These are phyloP conservation scores for Aspergillus hortae DNA, from an alignment of 2,329 filamentous ascomycete species.

Conservation along the genomic window DNA sequence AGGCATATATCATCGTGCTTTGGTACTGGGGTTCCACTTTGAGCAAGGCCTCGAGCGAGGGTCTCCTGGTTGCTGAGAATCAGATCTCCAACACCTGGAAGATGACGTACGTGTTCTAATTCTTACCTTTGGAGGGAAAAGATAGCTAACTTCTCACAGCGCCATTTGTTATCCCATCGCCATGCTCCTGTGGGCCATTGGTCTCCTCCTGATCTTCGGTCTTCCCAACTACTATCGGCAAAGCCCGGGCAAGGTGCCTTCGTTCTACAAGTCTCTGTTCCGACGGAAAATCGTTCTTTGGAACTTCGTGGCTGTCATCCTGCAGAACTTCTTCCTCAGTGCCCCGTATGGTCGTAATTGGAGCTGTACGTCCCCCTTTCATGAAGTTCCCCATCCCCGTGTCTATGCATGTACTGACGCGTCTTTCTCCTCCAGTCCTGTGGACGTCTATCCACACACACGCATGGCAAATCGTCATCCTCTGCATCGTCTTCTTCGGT, in stretches of 20 bases:
- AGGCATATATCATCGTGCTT: conserved; percentile 61
- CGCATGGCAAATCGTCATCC: conserved; percentile 54
- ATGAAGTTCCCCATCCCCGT: neutral
- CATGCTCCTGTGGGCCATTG: conserved; percentile 54
- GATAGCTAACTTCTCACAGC: conserved; percentile 24
- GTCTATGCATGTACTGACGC: conserved; percentile 2
- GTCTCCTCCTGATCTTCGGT: conserved; percentile 54
- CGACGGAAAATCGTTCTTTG: conserved; percentile 63
- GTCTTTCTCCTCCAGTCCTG: conserved; percentile 38
- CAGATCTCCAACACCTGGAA: conserved; percentile 42
- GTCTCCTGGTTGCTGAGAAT: conserved; percentile 34
- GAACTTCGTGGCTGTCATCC: conserved; percentile 62
- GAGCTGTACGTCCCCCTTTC: conserved; percentile 44
- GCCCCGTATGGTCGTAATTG: conserved; percentile 66
- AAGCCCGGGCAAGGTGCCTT: conserved; percentile 59
- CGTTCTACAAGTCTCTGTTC: conserved; percentile 60
- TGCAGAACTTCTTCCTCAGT: conserved; percentile 66
- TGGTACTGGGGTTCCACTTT: conserved; percentile 65
- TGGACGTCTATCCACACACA: conserved; percentile 57
- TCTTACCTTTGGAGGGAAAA: neutral
- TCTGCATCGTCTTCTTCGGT: conserved; percentile 49
- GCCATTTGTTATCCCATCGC: conserved; percentile 59
- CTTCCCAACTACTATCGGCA: conserved; percentile 65
- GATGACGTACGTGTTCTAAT: conserved; percentile 36
- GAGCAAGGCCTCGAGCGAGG: conserved; percentile 43